These are phyloP conservation scores for Allium sativum DNA, from an alignment of 106 monocot genomes.

Conservation along the genomic window DNA sequence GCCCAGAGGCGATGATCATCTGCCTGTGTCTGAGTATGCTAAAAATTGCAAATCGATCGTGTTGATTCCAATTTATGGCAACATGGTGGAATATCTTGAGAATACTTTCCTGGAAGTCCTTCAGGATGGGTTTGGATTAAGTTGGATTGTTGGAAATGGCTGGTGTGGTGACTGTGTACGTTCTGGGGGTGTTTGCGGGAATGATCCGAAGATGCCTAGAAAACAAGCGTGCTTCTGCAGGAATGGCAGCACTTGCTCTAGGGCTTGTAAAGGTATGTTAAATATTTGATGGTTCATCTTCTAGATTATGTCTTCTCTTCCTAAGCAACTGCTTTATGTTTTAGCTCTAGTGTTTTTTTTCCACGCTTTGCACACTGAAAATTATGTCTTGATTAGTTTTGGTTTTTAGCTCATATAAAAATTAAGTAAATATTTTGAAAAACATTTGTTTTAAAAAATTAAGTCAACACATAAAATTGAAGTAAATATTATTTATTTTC, in stretches of 20 bases:
- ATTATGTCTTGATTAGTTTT: too few species aligned
- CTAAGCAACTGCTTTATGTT: too few species aligned
- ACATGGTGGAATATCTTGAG: neutral
- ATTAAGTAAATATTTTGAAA: too few species aligned
- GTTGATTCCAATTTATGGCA: constrained; percentile 1
- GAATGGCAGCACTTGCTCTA: neutral
- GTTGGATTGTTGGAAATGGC: neutral
- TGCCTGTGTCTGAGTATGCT: neutral
- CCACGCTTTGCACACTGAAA: too few species aligned
- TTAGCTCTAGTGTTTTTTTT: too few species aligned
- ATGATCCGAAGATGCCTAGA: neutral
- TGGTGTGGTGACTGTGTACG: constrained; percentile 3
- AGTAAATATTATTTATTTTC: too few species aligned
- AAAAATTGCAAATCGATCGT: constrained; percentile 2
- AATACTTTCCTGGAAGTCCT: constrained; percentile 4
- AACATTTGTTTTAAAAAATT: too few species aligned
- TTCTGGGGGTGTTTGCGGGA: constrained; percentile 8
- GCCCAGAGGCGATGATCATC: neutral
- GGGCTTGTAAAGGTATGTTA: constrained; percentile 9
- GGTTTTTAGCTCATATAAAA: too few species aligned
- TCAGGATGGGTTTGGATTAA: constrained; percentile 9
- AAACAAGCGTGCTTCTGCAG: neutral
- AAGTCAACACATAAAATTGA: too few species aligned
- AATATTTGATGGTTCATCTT: neutral
- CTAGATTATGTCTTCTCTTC: neutral